A percentile compares a stretch with the other conserved stretches of the same genome.
phyloP scores from a whole-genome alignment of 768 basidiomycete species.

The Mycena chlorophos region DNA sequence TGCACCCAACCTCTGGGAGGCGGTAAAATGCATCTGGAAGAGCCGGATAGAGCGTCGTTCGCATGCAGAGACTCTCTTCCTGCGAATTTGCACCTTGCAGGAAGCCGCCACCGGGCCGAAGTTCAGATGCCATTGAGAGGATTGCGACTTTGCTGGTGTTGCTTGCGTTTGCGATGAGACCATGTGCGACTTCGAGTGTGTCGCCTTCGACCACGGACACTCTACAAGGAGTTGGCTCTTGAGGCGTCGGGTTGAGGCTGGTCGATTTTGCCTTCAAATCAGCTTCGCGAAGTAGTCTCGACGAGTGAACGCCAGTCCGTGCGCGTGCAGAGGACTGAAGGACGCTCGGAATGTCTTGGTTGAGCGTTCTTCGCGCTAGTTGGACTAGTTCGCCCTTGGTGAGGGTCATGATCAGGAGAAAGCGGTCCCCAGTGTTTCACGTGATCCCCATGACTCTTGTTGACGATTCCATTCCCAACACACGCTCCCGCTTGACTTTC shows the following conservation, averaged over 20 bases:
- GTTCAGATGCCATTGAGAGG: conserved; percentile 24
- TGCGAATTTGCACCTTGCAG: conserved; percentile 22
- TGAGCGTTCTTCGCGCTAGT: conserved; percentile 22
- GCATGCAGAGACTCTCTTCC: conserved; percentile 25
- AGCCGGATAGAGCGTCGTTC: conserved; percentile 22
- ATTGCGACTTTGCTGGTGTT: conserved; percentile 12
- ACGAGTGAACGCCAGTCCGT: conserved; percentile 13
- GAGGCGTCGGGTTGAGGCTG: background rate
- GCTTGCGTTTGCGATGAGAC: conserved; percentile 7
- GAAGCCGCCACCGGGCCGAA: conserved; percentile 25
- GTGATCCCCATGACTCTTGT: no score
- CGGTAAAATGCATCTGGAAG: conserved; percentile 22
- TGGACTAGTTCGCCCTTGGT: conserved; percentile 16
- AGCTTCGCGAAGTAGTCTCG: conserved; percentile 13
- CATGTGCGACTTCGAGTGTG: conserved; percentile 20
- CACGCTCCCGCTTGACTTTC: no score
- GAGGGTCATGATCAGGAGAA: background rate
- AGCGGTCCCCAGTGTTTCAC: no score
- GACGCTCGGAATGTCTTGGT: conserved; percentile 20
- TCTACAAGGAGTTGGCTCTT: conserved; percentile 4
- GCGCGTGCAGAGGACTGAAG: conserved; percentile 21
- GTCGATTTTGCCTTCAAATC: conserved; percentile 4
- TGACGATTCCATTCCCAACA: no score
- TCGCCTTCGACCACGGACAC: conserved; percentile 21
- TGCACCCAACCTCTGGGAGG: conserved; percentile 21